Conservation (phyloP, 495 filamentous ascomycete species). For the Penicillium macrosclerotiorum region DNA sequence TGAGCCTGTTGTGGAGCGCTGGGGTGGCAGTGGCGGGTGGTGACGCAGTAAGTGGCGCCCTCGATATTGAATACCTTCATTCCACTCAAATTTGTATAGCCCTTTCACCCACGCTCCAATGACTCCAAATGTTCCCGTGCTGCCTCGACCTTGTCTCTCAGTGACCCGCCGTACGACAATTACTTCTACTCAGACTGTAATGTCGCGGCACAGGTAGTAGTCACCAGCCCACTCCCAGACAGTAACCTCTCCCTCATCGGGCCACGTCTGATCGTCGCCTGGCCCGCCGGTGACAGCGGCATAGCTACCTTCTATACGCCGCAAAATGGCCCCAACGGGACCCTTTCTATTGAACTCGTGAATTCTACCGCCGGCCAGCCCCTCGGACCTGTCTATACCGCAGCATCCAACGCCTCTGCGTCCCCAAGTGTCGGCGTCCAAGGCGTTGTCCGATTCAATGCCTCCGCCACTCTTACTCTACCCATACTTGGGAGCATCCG, state of each 20-base stretch:
- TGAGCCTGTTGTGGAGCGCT: neutral
- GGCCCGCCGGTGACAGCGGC: slow-evolving; percentile 65
- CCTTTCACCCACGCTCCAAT: neutral
- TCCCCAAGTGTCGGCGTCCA: slow-evolving; percentile 48
- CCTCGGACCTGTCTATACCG: slow-evolving; percentile 35
- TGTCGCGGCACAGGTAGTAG: slow-evolving; percentile 53
- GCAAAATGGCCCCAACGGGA: slow-evolving; percentile 51
- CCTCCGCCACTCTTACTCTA: slow-evolving; percentile 50
- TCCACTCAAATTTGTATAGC: slow-evolving; percentile 1
- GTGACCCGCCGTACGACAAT: slow-evolving; percentile 55
- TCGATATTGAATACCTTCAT: slow-evolving; percentile 1
- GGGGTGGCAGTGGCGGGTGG: neutral
- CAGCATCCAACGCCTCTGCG: slow-evolving; percentile 15
- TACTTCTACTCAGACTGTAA: slow-evolving; percentile 65
- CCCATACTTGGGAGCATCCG: slow-evolving; percentile 60
- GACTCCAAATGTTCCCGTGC: slow-evolving; percentile 7
- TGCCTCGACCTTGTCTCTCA: slow-evolving; percentile 21
- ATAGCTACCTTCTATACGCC: slow-evolving; percentile 53
- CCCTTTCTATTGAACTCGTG: slow-evolving; percentile 48
- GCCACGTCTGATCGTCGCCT: slow-evolving; percentile 58
- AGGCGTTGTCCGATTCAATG: slow-evolving; percentile 52
- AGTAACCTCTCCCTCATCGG: slow-evolving; percentile 54
- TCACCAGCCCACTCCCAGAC: slow-evolving; percentile 53
- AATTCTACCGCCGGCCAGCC: slow-evolving; percentile 39
- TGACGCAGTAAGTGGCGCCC: slow-evolving; percentile 18